Base-by-base conservation (phyloP, 208 protist species). In the Leishmania braziliensis region DNA sequence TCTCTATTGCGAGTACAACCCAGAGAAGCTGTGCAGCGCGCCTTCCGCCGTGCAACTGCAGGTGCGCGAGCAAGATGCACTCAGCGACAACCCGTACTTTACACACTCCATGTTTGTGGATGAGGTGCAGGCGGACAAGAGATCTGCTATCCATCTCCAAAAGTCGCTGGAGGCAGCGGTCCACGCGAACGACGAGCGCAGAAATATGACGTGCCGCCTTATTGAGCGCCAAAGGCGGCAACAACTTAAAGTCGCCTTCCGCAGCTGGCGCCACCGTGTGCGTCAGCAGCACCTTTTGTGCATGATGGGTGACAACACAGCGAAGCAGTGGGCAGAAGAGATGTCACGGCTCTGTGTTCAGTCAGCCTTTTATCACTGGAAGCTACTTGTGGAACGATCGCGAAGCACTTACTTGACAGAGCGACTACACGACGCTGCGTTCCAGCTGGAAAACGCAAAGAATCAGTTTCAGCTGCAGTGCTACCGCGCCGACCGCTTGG, bases 381-480 rank as follows among this genome's bases (percentile, higher is more conserved):
- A 89, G 81, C 74, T 85, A 39, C 77, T 83, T 1, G 82, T 96
- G 6, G 93, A 96, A 86, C 69, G 83, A 26, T 95, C 95, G 39
- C 89, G 93, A 33, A 90, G 79, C 76, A 76, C 85, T 3, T 97
- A 95, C 77, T 73, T 97, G 54, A 97, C 89, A 33, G 93, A 97
- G 83, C 88, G 93, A 46, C 87, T 97, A 78, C 92, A 96, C 79
- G 88, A 96, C 58, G 87, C 93, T 4, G 91, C 93, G 5, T 91
- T 92, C 56, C 95, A 97, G 75, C 80, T 97, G 26, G 95, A 96
- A 81, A 95, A 90, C 56, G 92, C 93, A 18, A 97, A 97, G 87
- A 95, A 94, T 78, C 95, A 96, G 81, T 97, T 96, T 79, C 93
- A 97, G 84, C 87, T 97, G 80, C 92, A 97, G 86, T 97, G 95